Evolutionary conservation across 169 alveolate species (phyloP).

Genomic region (Cystoisospora suis): DNA sequence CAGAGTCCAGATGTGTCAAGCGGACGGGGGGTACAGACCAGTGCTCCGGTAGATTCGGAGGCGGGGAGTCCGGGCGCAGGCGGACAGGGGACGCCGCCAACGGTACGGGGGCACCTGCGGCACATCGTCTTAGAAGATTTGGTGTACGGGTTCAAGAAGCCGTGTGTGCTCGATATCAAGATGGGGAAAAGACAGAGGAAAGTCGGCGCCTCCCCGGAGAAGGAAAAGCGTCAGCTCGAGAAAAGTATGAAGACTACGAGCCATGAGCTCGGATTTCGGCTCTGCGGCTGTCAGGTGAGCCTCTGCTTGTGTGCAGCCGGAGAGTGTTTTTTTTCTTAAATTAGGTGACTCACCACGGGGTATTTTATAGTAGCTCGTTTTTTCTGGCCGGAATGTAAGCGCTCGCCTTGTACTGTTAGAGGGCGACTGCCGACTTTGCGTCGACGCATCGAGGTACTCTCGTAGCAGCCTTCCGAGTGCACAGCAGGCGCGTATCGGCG

Average conservation of each 20-base stretch:
- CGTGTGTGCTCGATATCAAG: conserved; percentile 76
- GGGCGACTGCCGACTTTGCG: no score
- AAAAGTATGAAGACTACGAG: conserved; percentile 75
- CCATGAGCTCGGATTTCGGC: conserved; percentile 75
- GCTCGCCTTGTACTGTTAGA: no score
- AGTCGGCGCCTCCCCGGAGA: conserved; percentile 71
- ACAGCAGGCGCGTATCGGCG: no score
- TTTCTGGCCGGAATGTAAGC: no score
- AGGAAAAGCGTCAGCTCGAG: conserved; percentile 73
- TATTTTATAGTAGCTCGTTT: no score
- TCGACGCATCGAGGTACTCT: no score
- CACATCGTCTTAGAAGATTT: conserved; percentile 75
- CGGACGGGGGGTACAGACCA: background rate
- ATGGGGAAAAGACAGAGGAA: conserved; percentile 77
- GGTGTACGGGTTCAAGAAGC: conserved; percentile 72
- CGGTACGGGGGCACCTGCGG: conserved; percentile 43
- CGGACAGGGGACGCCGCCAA: background rate
- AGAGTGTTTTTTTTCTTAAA: no score
- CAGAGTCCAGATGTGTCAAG: background rate
- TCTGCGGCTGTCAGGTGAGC: conserved; percentile 73
- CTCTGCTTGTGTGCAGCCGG: no score
- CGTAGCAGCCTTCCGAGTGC: no score
- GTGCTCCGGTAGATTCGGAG: background rate
- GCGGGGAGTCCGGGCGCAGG: background rate
- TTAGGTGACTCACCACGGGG: no score